A percentile compares a stretch with the other conserved stretches of the same genome.
These are phyloP conservation scores for Globisporangium nodosum DNA, from an alignment of 352 stramenopile genomes.

Conservation along the genomic window DNA sequence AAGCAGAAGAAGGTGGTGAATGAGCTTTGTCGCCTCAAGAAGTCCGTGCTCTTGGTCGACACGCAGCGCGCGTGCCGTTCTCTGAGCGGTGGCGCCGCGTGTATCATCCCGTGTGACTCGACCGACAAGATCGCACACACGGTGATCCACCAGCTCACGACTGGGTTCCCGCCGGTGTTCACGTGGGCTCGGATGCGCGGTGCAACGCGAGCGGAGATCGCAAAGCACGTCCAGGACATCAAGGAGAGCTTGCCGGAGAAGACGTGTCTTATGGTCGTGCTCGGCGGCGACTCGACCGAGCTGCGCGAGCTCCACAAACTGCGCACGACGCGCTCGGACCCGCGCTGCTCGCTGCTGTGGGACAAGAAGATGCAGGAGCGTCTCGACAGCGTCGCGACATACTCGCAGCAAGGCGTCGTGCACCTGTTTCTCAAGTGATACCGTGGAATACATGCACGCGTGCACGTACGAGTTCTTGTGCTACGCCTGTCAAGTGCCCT, in stretches of 20 bases:
- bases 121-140: slow-evolving; percentile 41
- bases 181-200: slow-evolving; percentile 66
- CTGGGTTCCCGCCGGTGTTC: slow-evolving; percentile 72
- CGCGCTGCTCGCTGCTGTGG: slow-evolving; percentile 70
- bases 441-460: background rate
- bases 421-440: slow-evolving; percentile 50
- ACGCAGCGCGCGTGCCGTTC: slow-evolving; percentile 53
- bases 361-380: slow-evolving; percentile 63
- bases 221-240: slow-evolving; percentile 28
- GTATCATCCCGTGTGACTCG: slow-evolving; percentile 48
- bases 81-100: slow-evolving; percentile 54
- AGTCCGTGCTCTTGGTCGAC: slow-evolving; percentile 76
- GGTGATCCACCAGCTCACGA: slow-evolving; percentile 75
- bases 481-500: no score
- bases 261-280: slow-evolving; percentile 56
- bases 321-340: slow-evolving; percentile 67
- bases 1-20: slow-evolving; percentile 76
- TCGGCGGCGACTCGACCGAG: slow-evolving; percentile 40
- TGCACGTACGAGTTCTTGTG: background rate
- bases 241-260: slow-evolving; percentile 38
- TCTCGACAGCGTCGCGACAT: slow-evolving; percentile 40
- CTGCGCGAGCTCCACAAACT: slow-evolving; percentile 74
- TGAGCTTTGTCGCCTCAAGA: slow-evolving; percentile 64
- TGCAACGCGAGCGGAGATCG: slow-evolving; percentile 37
- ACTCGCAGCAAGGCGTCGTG: slow-evolving; percentile 55